Base-by-base conservation (phyloP, 129 eudicot genomes). In the Lactuca saligna region DNA sequence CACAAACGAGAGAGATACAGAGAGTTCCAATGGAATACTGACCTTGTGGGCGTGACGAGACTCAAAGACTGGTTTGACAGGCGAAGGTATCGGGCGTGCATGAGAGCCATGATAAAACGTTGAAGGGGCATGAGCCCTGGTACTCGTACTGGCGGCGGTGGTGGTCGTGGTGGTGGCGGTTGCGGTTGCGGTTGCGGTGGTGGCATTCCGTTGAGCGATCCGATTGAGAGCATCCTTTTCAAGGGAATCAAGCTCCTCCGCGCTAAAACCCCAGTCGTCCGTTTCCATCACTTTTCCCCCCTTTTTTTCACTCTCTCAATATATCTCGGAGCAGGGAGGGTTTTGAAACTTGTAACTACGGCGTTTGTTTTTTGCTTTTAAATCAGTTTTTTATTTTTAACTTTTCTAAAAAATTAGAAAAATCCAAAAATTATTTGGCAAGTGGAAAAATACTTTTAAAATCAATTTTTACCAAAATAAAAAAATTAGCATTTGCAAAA, bases 261-360 rank as follows among this genome's bases (percentile, higher is more conserved):
- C 82, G 62, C 88, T 90, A 46, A 90, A 73, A 6, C 69, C 88
- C 95, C 95, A 86, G 7, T 84, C 94, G 60, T 90, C 94, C 61
- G 65, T 46, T 46, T 84, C 84, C 83, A 78, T 68, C 63, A 12
- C 37, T 31, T 33, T 29, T 2, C 48, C 37, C 51, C 25, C 20
- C 44, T 12, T n/a, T 64, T 64, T 35, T 6, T 34, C 6, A 11
- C 32, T 48, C 37, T 17, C 57, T n/a, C 32, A 2, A 8, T 59
- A 3, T 46, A 46, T 59, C 16, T 64, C 50, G 13, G 51, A 46
- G 12, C 51, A 46, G 4, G 12, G 20, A 29, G 57, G 71, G 71
- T 31, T 65, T 65, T 48, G 33, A 63, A 63, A 63, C 29, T 25
- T 25, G 29, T 20, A 20, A 20, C 20, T 20, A 20, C 20, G 20